Percentiles rank a stretch among this genome's conserved stretches.
These are phyloP conservation scores for Passalora sequoiae DNA, from an alignment of 2,329 filamentous ascomycete species.

Conservation along the genomic window DNA sequence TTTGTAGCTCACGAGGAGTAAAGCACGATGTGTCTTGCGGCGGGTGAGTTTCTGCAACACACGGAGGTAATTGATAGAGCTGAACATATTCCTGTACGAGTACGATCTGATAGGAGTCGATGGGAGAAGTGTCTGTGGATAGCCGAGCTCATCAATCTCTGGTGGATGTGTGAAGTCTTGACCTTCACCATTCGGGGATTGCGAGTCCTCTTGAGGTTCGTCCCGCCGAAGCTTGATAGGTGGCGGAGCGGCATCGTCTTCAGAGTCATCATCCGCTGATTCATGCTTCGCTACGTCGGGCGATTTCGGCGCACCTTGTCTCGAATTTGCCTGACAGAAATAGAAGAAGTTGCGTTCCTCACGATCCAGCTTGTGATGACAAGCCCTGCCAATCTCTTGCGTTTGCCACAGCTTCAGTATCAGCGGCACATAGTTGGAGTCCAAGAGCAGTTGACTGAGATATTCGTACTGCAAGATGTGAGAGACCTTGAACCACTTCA, in stretches of 20 bases:
- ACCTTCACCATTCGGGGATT: slow-evolving; percentile 34
- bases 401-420: slow-evolving; percentile 90
- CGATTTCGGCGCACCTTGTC: slow-evolving; percentile 44
- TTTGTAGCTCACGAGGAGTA: slow-evolving; percentile 93
- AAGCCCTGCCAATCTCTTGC: slow-evolving; percentile 85
- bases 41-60: slow-evolving; percentile 98
- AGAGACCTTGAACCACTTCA: slow-evolving; percentile 96
- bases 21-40: slow-evolving; percentile 87
- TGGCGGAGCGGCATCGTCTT: slow-evolving; percentile 77
- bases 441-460: slow-evolving; percentile 82
- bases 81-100: slow-evolving; percentile 92
- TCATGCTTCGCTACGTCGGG: slow-evolving; percentile 18
- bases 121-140: slow-evolving; percentile 66
- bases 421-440: slow-evolving; percentile 90
- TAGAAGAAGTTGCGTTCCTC: slow-evolving; percentile 85
- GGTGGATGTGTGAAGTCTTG: slow-evolving; percentile 37
- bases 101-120: slow-evolving; percentile 77
- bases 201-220: slow-evolving; percentile 31
- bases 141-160: slow-evolving; percentile 81
- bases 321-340: slow-evolving; percentile 72
- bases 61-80: slow-evolving; percentile 88
- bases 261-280: slow-evolving; percentile 39
- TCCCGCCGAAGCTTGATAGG: slow-evolving; percentile 59
- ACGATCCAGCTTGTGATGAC: slow-evolving; percentile 79
- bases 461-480: slow-evolving; percentile 96